Percentiles rank a stretch among this genome's conserved stretches.
These are phyloP conservation scores for Amanita muscaria DNA, from an alignment of 768 basidiomycete genomes.

Conservation along the genomic window DNA sequence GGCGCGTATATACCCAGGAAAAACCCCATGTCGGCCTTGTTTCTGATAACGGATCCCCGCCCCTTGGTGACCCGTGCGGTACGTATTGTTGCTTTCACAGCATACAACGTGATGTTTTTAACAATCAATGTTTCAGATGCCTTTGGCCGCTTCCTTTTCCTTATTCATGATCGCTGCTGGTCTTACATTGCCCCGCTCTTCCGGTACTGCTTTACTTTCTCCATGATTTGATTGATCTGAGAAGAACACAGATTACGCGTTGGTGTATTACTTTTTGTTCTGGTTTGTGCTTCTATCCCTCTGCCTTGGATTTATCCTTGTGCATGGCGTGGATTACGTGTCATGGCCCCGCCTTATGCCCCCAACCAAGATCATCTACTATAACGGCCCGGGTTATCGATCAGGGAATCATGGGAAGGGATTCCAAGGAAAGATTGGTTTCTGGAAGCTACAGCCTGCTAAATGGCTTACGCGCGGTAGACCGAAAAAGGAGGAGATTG, in stretches of 20 bases:
- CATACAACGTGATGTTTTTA: not conserved
- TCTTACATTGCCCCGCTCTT: slow-evolving; percentile 76
- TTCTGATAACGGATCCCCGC: slow-evolving; percentile 68
- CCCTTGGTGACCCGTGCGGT: slow-evolving; percentile 83
- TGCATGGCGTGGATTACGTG: slow-evolving; percentile 92
- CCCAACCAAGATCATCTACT: slow-evolving; percentile 77
- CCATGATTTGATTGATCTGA: slow-evolving; percentile 2
- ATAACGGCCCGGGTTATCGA: slow-evolving; percentile 82
- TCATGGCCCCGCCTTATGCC: slow-evolving; percentile 88
- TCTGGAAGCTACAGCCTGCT: slow-evolving; percentile 13
- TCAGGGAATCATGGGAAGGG: slow-evolving; percentile 74
- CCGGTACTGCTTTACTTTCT: slow-evolving; percentile 45
- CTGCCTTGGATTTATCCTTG: slow-evolving; percentile 62
- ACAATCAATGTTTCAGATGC: slow-evolving; percentile 54
- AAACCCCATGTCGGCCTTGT: slow-evolving; percentile 58
- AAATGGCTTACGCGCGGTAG: slow-evolving; percentile 13
- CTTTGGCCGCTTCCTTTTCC: slow-evolving; percentile 72
- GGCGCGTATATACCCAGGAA: slow-evolving; percentile 84
- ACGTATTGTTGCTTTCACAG: slow-evolving; percentile 19
- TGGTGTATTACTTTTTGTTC: slow-evolving; percentile 76
- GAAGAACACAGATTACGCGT: slow-evolving; percentile 60
- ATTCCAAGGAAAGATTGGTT: slow-evolving; percentile 25
- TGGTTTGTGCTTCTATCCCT: slow-evolving; percentile 62
- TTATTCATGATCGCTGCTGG: slow-evolving; percentile 85
- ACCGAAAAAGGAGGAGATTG: slow-evolving; percentile 25